Evolutionary conservation across 2,329 filamentous ascomycete species (phyloP).

Genomic region (Cladosporium sp.): DNA sequence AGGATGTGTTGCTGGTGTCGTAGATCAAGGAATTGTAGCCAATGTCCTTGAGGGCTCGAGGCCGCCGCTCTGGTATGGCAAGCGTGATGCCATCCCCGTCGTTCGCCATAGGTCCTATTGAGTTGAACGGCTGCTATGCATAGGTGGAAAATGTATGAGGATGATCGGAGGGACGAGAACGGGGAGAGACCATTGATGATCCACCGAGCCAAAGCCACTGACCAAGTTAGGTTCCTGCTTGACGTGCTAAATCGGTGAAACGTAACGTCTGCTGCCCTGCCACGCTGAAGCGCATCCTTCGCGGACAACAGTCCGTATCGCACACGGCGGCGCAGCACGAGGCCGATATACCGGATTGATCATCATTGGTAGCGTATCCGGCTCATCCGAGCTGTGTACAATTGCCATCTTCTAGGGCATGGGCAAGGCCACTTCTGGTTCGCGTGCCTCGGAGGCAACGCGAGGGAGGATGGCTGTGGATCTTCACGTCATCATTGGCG

Average conservation of each 20-base stretch:
- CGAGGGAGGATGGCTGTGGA: conserved; percentile 10
- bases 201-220: conserved; percentile 3
- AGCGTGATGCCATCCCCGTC: conserved; percentile 15
- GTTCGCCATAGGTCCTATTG: conserved; percentile 2
- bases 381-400: conserved; percentile 7
- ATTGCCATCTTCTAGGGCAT: not conserved
- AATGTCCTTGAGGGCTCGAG: conserved; percentile 12
- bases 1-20: conserved; percentile 38
- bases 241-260: conserved; percentile 12
- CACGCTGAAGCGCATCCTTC: conserved; percentile 9
- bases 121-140: not conserved
- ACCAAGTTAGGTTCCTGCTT: conserved; percentile 2
- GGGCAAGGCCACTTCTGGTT: not conserved
- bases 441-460: not conserved
- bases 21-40: conserved; percentile 18
- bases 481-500: conserved; percentile 17
- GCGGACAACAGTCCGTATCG: conserved; percentile 1
- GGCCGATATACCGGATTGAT: not conserved
- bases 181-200: not conserved
- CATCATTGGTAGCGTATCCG: conserved; percentile 5
- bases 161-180: not conserved
- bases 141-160: not conserved
- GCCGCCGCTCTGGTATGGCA: conserved; percentile 9
- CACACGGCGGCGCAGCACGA: not conserved
- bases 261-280: conserved; percentile 10